A percentile compares a stretch with the other conserved stretches of the same genome.
Evolutionary conservation across 2,329 filamentous ascomycete genomes (phyloP).

Genomic region (Nemania diffusa): DNA sequence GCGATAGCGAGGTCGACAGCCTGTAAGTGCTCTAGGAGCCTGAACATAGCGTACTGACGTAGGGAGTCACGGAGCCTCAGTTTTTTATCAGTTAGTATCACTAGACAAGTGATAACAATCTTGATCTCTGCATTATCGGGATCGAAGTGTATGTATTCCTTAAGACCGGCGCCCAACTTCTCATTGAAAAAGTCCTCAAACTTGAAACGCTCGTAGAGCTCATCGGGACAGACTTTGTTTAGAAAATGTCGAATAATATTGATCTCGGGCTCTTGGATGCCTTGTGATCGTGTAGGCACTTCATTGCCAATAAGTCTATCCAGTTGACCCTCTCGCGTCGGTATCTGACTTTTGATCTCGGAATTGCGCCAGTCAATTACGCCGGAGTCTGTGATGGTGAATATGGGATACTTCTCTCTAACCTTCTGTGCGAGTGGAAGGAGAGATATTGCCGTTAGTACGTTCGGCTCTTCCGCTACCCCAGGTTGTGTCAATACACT

Average conservation of each 20-base stretch:
- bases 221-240: conserved; percentile 48
- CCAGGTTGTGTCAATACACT: conserved; percentile 2
- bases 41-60: conserved; percentile 45
- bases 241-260: conserved; percentile 50
- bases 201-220: conserved; percentile 49
- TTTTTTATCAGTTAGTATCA: conserved; percentile 44
- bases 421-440: conserved; percentile 48
- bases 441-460: conserved; percentile 43
- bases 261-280: conserved; percentile 48
- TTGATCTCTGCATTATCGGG: conserved; percentile 48
- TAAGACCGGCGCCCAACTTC: conserved; percentile 45
- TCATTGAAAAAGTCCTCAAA: conserved; percentile 50
- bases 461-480: conserved; percentile 16
- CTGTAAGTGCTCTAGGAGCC: conserved; percentile 45
- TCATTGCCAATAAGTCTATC: conserved; percentile 3
- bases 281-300: conserved; percentile 29
- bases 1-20: conserved; percentile 46
- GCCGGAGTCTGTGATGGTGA: conserved; percentile 45
- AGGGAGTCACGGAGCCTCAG: conserved; percentile 38
- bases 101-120: conserved; percentile 45
- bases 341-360: conserved; percentile 44
- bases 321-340: conserved; percentile 34
- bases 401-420: conserved; percentile 47
- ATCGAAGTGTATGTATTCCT: conserved; percentile 49
- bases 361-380: conserved; percentile 45